phyloP scores from a whole-genome alignment of 2,329 filamentous ascomycete genomes.

The Chaetomiaceae sp. region DNA sequence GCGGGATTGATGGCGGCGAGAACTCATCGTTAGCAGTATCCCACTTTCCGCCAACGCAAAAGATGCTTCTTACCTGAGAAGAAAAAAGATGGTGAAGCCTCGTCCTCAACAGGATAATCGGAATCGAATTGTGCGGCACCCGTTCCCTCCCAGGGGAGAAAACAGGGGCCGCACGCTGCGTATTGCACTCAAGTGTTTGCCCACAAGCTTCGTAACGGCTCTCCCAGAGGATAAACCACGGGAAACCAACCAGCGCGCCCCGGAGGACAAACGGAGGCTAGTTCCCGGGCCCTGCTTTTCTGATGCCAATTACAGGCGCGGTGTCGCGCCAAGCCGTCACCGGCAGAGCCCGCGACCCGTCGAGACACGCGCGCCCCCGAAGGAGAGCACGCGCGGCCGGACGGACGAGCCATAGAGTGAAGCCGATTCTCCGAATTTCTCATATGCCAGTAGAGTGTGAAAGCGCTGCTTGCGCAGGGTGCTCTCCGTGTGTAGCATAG shows the following conservation, averaged over 20 bases:
- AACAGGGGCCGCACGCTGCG: conserved; percentile 26
- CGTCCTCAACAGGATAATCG: conserved; percentile 31
- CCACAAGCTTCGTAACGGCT: conserved; percentile 29
- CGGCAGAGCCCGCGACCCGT: conserved; percentile 26
- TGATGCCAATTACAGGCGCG: conserved; percentile 31
- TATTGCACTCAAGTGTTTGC: conserved; percentile 30
- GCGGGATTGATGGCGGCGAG: background rate
- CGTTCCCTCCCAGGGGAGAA: background rate
- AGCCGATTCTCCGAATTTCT: conserved; percentile 50
- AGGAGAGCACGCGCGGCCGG: too few species aligned
- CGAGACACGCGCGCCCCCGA: conserved; percentile 12
- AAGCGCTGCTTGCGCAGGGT: conserved; percentile 34
- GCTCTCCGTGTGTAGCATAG: conserved; percentile 75
- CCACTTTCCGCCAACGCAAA: conserved; percentile 7
- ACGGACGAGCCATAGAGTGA: conserved; percentile 20
- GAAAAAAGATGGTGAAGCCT: conserved; percentile 27
- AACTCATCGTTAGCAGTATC: conserved; percentile 27
- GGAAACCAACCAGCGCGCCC: too few species aligned
- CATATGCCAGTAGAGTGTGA: conserved; percentile 58
- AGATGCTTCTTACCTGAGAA: conserved; percentile 24
- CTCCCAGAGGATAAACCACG: conserved; percentile 27
- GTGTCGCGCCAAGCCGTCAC: conserved; percentile 27
- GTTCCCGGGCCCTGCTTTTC: conserved; percentile 29
- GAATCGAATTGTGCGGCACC: conserved; percentile 28
- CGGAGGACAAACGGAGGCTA: too few species aligned